Evolutionary conservation across 2,329 filamentous ascomycete genomes (phyloP).

Genomic region (Pseudopithomyces chartarum): DNA sequence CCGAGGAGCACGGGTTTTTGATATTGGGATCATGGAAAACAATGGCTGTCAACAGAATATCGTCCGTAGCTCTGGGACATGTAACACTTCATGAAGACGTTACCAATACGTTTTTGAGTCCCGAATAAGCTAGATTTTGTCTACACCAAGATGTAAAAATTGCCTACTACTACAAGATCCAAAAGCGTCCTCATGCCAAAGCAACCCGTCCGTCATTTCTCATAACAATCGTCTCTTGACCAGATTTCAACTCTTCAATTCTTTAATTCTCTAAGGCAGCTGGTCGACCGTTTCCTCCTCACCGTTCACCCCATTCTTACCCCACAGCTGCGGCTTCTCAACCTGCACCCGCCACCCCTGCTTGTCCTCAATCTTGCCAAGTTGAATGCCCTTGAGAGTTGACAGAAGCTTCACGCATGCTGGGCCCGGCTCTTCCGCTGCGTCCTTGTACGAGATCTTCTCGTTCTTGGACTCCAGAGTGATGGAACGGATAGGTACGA

Average conservation of each 20-base stretch:
- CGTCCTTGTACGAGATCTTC: conserved; percentile 61
- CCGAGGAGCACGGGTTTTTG: background rate
- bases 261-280: conserved; percentile 29
- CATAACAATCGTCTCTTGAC: background rate
- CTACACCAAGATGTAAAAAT: background rate
- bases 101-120: no score
- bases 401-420: conserved; percentile 73
- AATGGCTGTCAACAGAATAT: no score
- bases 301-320: conserved; percentile 26
- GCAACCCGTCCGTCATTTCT: background rate
- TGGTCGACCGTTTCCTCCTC: conserved; percentile 39
- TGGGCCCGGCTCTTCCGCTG: conserved; percentile 72
- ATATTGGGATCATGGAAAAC: no score
- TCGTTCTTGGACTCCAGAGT: conserved; percentile 67
- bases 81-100: no score
- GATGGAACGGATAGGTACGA: conserved; percentile 92
- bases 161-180: background rate
- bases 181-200: no score
- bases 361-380: conserved; percentile 75
- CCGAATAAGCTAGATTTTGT: no score
- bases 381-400: conserved; percentile 83
- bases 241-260: conserved; percentile 14
- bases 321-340: conserved; percentile 46
- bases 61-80: no score
- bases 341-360: conserved; percentile 71